Evolutionary conservation across 2,329 filamentous ascomycete species (phyloP).

Genomic region (Metarhizium guizhouense): DNA sequence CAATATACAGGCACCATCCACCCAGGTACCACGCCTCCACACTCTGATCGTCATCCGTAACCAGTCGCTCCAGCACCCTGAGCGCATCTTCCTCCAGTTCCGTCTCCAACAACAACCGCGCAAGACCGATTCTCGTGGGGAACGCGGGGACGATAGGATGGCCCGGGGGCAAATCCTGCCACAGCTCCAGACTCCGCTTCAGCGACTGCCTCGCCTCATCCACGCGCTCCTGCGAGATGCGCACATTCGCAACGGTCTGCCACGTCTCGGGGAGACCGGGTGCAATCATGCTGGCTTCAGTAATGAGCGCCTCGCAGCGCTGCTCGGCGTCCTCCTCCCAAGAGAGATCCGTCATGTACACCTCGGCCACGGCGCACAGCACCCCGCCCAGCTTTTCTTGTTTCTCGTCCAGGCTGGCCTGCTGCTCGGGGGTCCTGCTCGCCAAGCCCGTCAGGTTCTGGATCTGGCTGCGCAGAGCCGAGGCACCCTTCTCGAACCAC

Average conservation of each 20-base stretch:
- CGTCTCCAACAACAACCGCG: conserved; percentile 82
- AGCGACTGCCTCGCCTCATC: conserved; percentile 78
- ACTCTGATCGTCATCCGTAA: conserved; percentile 84
- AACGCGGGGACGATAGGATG: conserved; percentile 76
- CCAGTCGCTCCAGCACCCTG: conserved; percentile 72
- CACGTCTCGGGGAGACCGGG: conserved; percentile 80
- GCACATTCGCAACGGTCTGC: conserved; percentile 88
- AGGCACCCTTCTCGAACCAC: conserved; percentile 64
- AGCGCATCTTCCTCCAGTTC: conserved; percentile 79
- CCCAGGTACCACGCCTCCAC: conserved; percentile 97
- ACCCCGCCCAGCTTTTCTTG: conserved; percentile 77
- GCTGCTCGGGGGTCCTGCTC: conserved; percentile 28
- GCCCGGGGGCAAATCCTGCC: conserved; percentile 68
- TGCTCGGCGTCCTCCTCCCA: conserved; percentile 87
- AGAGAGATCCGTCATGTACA: conserved; percentile 97
- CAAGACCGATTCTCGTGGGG: conserved; percentile 72
- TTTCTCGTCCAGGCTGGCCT: conserved; percentile 51
- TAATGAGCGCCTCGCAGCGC: conserved; percentile 79
- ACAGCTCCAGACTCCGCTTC: conserved; percentile 68
- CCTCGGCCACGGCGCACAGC: conserved; percentile 89
- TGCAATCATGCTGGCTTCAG: conserved; percentile 79
- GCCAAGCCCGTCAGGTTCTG: conserved; percentile 46
- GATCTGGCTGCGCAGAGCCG: conserved; percentile 63
- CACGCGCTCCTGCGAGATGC: conserved; percentile 74
- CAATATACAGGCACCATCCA: conserved; percentile 81